These are phyloP conservation scores for Murraya koenigii DNA, from an alignment of 345 rosid species.

Conservation along the genomic window DNA sequence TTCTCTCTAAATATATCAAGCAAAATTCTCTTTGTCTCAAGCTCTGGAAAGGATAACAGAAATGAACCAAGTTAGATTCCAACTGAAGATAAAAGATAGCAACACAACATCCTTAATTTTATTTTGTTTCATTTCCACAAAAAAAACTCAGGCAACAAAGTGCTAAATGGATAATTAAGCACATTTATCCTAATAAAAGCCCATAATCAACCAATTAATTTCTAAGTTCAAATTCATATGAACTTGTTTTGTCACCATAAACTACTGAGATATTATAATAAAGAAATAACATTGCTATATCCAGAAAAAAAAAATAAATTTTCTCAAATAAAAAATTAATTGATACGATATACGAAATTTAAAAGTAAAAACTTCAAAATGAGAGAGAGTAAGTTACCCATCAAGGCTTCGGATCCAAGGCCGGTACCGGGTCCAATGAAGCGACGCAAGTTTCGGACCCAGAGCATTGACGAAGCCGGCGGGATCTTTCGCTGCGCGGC, in stretches of 20 bases:
- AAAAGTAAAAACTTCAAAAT: not conserved
- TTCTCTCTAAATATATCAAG: constrained; percentile 98
- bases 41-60: constrained; percentile 50
- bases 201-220: not conserved
- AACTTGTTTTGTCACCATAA: not conserved
- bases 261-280: not conserved
- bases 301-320: not conserved
- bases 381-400: constrained; percentile 48
- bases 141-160: not conserved
- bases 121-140: too few relatives aligned
- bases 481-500: constrained; percentile 88
- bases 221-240: not conserved
- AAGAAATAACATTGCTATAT: not conserved
- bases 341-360: not conserved
- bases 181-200: not conserved
- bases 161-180: not conserved
- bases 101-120: not conserved
- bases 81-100: not conserved
- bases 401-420: constrained; percentile 96
- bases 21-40: constrained; percentile 94
- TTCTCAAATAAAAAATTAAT: not conserved
- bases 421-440: constrained; percentile 96
- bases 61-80: constrained; percentile 3
- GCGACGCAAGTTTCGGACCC: constrained; percentile 94
- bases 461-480: constrained; percentile 87